Evolutionary conservation across 495 filamentous ascomycete species (phyloP), one percentile per base, ranked within the genome.

Genomic region (Aspergillus haitiensis): DNA sequence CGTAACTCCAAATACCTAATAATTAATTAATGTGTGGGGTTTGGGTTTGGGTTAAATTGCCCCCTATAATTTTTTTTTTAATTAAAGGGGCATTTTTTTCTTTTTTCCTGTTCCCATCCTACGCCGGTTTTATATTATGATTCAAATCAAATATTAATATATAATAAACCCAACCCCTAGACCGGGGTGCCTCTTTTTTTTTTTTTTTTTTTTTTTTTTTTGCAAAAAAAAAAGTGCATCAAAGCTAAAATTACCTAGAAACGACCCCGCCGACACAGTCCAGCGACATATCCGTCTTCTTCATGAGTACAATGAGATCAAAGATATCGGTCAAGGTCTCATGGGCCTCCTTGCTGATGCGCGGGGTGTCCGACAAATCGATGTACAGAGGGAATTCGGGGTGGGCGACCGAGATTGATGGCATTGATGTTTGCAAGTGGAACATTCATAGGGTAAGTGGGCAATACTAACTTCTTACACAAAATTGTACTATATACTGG

Each of bases 221-320:
- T n/a, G n/a, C n/a, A n/a, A 27, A 27, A 27, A 27, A 27, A 27
- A 27, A 27, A 27, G 21, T 3, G 1, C 21, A 27, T 27, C 21
- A 27, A 27, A 27, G 3, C 21, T 42, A 15, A 12, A 42, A 9
- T 11, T 42, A 15, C 34, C 42, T 16, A 72, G 74, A 40, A 58
- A 68, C 48, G 70, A 74, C 49, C 67, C 72, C 6, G 61, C 77
- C 57, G 65, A 67, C n/a, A 76, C 81, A 8, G 83, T 91, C 31
- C 79, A 86, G 51, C 75, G 69, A 7, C 88, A 92, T 70, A 91
- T 91, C 63, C 75, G 74, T 57, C 77, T 86, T 1, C 73, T 93
- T 7, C 87, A 90, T 65, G 75, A 85, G 53, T 92, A 92, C 77
- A 93, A 93, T 70, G 90, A 91, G 61, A 85, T 92, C 65, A 83